Base-by-base conservation (phyloP, 2,329 filamentous ascomycete genomes). In the Colletotrichum navitas region DNA sequence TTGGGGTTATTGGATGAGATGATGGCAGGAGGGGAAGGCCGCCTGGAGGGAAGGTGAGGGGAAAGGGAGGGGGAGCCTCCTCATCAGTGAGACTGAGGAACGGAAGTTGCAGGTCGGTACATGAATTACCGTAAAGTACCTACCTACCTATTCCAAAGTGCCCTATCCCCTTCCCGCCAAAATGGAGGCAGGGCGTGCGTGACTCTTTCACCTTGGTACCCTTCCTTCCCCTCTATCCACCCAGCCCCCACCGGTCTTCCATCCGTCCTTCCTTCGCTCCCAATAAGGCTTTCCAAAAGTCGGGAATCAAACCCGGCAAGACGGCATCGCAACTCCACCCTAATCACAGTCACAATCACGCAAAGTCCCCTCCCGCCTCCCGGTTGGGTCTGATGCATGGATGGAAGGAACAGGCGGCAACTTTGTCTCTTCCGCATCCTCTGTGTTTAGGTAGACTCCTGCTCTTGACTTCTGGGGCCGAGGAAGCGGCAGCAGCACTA, bases 281-380 rank as follows among this genome's bases (percentile, higher is more conserved):
- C 45, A 34, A 26, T 1, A 56, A 56, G 34, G 54, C 11, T n/a
- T 58, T 58, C 54, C 54, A 58, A 18, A 58, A 18, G 34, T 34
- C 16, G 51, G 51, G 29, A 55, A 34, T 21, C 51, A 58, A 41
- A 49, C n/a, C 58, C 47, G 60, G 60, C 47, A 63, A 52, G 45
- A 52, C 60, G 47, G 60, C 47, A 63, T 47, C 47, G 34, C 32
- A 63, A n/a, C 39, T 21, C 56, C 56, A 60, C 39, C n/a, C 24
- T 41, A 26, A 39, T 56, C n/a, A 18, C n/a, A 39, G 10, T 39
- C 12, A 3, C 54, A 58, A 41, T 41, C 55, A 41, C 36, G 36
- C 55, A 41, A 58, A 41, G 36, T 18, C 21, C n/a, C 39, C 21
- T 21, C 39, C 26, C 11, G 34, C 14, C 21, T 29, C 39, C 26